These are phyloP conservation scores for Syzygium malaccense DNA, from an alignment of 441 rosid species.

Conservation along the genomic window DNA sequence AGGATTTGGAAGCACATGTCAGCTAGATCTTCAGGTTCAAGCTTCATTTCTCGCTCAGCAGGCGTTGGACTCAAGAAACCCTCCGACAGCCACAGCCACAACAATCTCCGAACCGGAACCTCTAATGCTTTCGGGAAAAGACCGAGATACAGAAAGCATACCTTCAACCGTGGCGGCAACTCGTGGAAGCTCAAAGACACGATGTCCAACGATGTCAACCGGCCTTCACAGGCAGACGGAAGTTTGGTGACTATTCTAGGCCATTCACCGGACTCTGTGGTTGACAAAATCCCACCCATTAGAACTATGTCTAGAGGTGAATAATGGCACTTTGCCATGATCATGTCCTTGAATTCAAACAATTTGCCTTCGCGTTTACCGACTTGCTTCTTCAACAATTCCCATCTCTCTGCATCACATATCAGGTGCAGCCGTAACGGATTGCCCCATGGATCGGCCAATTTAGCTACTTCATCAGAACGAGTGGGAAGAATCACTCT, in stretches of 20 bases:
- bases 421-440: neutral
- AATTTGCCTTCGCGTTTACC: neutral
- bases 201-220: neutral
- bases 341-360: fast-evolving
- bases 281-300: neutral
- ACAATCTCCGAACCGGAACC: neutral
- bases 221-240: fast-evolving
- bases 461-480: neutral
- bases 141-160: neutral
- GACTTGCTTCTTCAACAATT: neutral
- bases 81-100: neutral
- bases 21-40: neutral
- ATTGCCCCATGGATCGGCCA: neutral
- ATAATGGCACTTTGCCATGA: neutral
- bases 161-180: neutral
- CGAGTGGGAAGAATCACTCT: neutral
- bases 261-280: neutral
- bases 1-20: neutral
- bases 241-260: neutral
- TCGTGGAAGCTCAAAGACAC: neutral
- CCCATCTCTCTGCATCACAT: neutral
- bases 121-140: neutral
- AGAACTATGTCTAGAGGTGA: neutral
- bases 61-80: neutral
- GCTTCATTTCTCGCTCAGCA: neutral